These are phyloP conservation scores for Petrea volubilis DNA, from an alignment of 257 asterid genomes.

Conservation along the genomic window DNA sequence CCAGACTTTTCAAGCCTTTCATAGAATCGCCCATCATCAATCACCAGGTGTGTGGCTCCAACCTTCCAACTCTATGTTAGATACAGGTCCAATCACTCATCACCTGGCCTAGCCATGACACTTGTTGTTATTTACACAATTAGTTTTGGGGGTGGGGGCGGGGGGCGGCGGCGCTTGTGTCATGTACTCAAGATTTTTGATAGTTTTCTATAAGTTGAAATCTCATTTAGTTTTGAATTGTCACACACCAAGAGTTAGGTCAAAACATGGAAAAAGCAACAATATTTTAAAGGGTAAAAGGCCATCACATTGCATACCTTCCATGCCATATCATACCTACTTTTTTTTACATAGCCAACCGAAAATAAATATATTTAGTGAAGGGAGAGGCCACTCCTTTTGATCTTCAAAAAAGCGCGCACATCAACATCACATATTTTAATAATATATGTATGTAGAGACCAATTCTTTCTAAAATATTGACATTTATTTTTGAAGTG, in stretches of 20 bases:
- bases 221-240: slow-evolving; percentile 2
- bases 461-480: slow-evolving; percentile 39
- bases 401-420: background rate
- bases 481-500: background rate
- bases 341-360: slow-evolving; percentile 2
- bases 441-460: background rate
- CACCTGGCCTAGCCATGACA: no score
- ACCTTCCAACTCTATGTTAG: no score
- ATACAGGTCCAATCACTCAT: no score
- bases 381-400: slow-evolving; percentile 27
- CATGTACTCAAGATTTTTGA: no score
- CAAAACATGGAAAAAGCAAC: slow-evolving; percentile 18
- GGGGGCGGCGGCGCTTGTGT: no score
- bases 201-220: background rate
- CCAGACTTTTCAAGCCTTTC: no score
- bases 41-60: no score
- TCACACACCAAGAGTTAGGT: slow-evolving; percentile 14
- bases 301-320: slow-evolving; percentile 23
- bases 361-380: background rate
- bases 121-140: no score
- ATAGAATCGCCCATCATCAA: no score
- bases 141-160: no score
- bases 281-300: slow-evolving; percentile 9
- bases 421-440: background rate
- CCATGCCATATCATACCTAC: slow-evolving; percentile 22